phyloP scores from a whole-genome alignment of 2,329 filamentous ascomycete genomes.

The Xylariaceae sp. region DNA sequence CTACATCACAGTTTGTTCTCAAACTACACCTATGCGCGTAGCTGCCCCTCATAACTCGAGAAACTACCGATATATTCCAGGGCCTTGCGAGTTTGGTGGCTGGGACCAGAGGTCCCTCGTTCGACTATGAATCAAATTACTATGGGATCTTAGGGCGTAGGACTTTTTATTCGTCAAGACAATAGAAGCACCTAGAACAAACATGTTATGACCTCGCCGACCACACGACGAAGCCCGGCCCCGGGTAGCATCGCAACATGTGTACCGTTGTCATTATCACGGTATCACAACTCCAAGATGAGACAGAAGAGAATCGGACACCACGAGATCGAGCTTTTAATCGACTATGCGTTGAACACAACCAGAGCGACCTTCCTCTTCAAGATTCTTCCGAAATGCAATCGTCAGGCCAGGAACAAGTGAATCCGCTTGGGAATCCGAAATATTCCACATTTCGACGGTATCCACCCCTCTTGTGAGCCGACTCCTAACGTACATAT shows the following conservation, averaged over 20 bases:
- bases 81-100: not conserved
- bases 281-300: conserved; percentile 1
- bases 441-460: conserved; percentile 10
- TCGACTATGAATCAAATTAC: not conserved
- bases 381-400: conserved; percentile 21
- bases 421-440: conserved; percentile 7
- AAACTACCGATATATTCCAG: not conserved
- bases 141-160: not conserved
- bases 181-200: not conserved
- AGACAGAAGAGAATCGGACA: conserved; percentile 10
- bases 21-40: not conserved
- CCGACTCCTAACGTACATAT: conserved; percentile 13
- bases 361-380: conserved; percentile 29
- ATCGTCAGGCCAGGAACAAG: conserved; percentile 7
- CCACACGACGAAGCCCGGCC: not conserved
- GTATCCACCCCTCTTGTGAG: conserved; percentile 7
- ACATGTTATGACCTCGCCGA: not conserved
- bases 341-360: conserved; percentile 3
- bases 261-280: not conserved
- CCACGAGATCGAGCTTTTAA: conserved; percentile 12
- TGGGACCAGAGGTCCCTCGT: not conserved
- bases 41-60: not conserved
- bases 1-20: conserved; percentile 4
- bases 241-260: not conserved
- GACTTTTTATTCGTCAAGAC: not conserved